Base-by-base conservation (phyloP, 345 rosid species). In the Cochlearia excelsa region DNA sequence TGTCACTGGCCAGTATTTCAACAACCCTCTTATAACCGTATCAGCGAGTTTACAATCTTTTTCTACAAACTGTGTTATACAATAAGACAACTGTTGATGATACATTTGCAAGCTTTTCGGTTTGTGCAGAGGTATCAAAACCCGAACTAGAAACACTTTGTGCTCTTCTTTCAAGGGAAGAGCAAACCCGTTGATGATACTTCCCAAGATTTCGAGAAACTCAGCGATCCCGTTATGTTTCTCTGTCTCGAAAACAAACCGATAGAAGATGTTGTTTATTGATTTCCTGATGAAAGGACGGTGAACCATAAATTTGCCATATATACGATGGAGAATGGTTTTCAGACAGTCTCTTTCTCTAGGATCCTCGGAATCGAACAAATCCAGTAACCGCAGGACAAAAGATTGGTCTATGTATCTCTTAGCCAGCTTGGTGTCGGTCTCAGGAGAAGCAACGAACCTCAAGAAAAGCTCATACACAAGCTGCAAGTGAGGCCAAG, bases 401-500 rank as follows among this genome's bases (percentile, higher is more conserved):
- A 84, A 82, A 10, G 82, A 73, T 65, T 82, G 92, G 71, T 85
- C 88, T 4, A 85, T 45, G 37, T 81, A 81, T 73, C 84, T 77
- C 71, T 83, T 85, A 3, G 88, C 88, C 73, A 85, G 52, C 70
- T 81, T 85, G 26, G 87, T 82, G 65, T 86, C 94, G 26, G 84
- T 81, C 55, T 86, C 94, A 1, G 94, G 79, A 0, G 94, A 86
- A 52, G 86, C 84, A 61, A 85, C 77, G 51, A 83, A 81, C 72
- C 88, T 83, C 68, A 85, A 66, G 74, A 85, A 75, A 76, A 83
- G 75, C 71, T 85, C 93, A 46, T 83, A 83, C 42, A 81, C 86
- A 66, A 81, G 78, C 66, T 85, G 93, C 78, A 85, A 70, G 51
- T 85, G 93, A 64, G 88, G 83, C 93, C 93, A 85, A 9, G 86